Evolutionary conservation across 2,329 filamentous ascomycete genomes (phyloP), one percentile per base, ranked within the genome.

Genomic region (Fusarium sp.): DNA sequence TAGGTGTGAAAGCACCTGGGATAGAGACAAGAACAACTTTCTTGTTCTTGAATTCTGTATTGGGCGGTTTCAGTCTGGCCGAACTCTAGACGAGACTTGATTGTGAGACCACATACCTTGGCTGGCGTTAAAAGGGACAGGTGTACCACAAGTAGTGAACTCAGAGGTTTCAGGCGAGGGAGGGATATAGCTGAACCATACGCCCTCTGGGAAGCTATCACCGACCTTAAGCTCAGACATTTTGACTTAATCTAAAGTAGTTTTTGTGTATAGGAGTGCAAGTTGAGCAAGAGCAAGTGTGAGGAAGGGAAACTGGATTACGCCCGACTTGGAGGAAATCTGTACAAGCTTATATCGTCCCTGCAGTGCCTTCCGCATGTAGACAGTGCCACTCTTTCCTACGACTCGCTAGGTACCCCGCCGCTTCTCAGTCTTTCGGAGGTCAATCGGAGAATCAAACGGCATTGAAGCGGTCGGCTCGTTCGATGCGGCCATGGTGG

Each of bases 181-280:
- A 70, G 93, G 92, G 75, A 96, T 89, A 88, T 95, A 96, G 79
- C 90, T 92, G 88, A 98, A 98, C 82, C 87, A 87, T 70, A 97
- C 91, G 77, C 89, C 92, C 77, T 91, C 86, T 76, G 95, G 95
- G 88, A 98, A 95, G 81, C 86, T 86, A 83, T 97, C 94, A 80
- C 95, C 95, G 81, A 89, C 88, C 82, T 95, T 91, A 83, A 96
- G 89, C 82, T 88, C 88, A 85, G 91, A 78, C 87, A 89, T 88
- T 57, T 70, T 77, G 45, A 42, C 48, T 65, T 59, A 60, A 47
- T 51, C 61, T 54, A 47, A 47, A 38, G 56, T 45, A 36, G 28
- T 58, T 53, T 31, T 24, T 48, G 33, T 50, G 33, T 65, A 42
- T 42, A 54, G 55, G 54, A 30, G n/a, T 51, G 31, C 26, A 35